Evolutionary conservation across 2,329 filamentous ascomycete species (phyloP).

Genomic region (Ceratocystis cubensis): DNA sequence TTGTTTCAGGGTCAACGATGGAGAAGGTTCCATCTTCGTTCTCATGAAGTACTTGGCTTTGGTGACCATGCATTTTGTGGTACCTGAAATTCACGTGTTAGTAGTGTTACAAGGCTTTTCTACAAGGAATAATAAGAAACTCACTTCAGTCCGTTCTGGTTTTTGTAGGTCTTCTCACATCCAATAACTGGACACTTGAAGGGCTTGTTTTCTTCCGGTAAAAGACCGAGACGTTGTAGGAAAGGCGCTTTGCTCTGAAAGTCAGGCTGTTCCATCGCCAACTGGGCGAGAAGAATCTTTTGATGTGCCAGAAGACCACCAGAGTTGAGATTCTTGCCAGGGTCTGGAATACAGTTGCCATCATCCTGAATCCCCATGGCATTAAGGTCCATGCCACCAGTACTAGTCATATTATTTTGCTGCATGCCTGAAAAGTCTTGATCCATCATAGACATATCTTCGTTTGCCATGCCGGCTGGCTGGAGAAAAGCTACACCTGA

Average conservation of each 20-base stretch:
- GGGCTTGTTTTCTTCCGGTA: constrained; percentile 87
- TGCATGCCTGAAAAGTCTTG: constrained; percentile 53
- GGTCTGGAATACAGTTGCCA: constrained; percentile 69
- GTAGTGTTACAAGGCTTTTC: background rate
- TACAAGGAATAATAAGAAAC: constrained; percentile 24
- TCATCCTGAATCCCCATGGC: constrained; percentile 27
- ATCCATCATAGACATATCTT: constrained; percentile 43
- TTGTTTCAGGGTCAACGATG: constrained; percentile 93
- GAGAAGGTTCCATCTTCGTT: constrained; percentile 96
- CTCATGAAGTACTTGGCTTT: constrained; percentile 91
- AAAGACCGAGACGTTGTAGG: constrained; percentile 45
- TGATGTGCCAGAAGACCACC: constrained; percentile 41
- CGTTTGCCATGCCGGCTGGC: constrained; percentile 34
- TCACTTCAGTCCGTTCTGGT: constrained; percentile 96
- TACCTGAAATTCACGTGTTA: constrained; percentile 34
- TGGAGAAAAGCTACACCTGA: constrained; percentile 18
- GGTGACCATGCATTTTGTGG: constrained; percentile 76
- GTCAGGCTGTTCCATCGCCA: constrained; percentile 63
- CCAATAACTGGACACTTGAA: constrained; percentile 97
- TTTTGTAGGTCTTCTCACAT: constrained; percentile 99
- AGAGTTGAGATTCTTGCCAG: constrained; percentile 62
- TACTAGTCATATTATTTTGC: constrained; percentile 32
- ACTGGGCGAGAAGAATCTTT: constrained; percentile 53
- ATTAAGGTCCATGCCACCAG: constrained; percentile 28
- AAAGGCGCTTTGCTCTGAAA: constrained; percentile 50